Percentiles rank a stretch among this genome's conserved stretches.
Evolutionary conservation across 2,329 filamentous ascomycete genomes (phyloP).

Genomic region (Ophiocordyceps robertsii): DNA sequence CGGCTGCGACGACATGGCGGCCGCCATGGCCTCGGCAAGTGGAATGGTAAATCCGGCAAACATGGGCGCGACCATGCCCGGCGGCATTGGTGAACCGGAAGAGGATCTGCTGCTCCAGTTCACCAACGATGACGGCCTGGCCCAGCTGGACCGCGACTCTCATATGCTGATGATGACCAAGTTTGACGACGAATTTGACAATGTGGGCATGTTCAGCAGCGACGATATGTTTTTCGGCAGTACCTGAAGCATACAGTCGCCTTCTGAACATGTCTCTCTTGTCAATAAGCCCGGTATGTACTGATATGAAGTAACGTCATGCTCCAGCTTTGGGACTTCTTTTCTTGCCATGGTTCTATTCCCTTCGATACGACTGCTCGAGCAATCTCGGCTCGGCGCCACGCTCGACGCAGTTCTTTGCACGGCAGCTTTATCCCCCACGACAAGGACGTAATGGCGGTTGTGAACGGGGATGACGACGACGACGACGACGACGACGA

Average conservation of each 20-base stretch:
- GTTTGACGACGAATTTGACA: conserved; percentile 40
- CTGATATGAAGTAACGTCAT: conserved; percentile 2
- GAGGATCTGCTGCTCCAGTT: conserved; percentile 32
- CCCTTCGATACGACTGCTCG: not conserved
- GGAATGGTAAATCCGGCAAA: conserved; percentile 8
- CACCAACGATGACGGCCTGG: conserved; percentile 26
- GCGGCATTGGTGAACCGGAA: conserved; percentile 23
- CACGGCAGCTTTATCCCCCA: no score
- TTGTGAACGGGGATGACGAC: not conserved
- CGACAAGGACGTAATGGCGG: no score
- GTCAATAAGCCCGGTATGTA: conserved; percentile 1
- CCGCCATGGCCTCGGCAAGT: conserved; percentile 11
- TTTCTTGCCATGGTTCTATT: not conserved
- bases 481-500: not conserved
- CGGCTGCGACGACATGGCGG: conserved; percentile 16
- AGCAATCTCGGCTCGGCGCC: not conserved
- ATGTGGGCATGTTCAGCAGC: conserved; percentile 36
- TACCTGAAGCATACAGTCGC: conserved; percentile 7
- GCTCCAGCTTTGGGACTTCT: not conserved
- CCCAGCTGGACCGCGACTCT: conserved; percentile 30
- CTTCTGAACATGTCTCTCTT: not conserved
- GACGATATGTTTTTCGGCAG: conserved; percentile 40
- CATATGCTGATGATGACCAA: conserved; percentile 37
- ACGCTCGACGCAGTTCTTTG: no score
- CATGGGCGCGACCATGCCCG: conserved; percentile 19